Base-by-base conservation (phyloP, 2,329 filamentous ascomycete genomes). In the Aspergillus quadricinctus region DNA sequence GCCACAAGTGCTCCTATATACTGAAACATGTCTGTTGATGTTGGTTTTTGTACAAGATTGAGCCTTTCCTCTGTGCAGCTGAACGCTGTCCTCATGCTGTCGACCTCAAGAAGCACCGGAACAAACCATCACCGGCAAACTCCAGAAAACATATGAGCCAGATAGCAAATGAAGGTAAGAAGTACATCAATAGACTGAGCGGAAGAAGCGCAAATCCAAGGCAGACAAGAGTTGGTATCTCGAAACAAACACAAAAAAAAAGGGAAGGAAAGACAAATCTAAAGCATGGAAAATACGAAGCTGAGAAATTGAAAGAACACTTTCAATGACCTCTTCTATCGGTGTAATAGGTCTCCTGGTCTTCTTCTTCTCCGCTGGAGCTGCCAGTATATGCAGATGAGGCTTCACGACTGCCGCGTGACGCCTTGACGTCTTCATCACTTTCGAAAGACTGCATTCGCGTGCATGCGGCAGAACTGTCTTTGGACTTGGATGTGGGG, bases 341-440 rank as follows among this genome's bases (percentile, higher is more conserved):
- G 49, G 68, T 59, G 55, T 64, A 71, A 52, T 70, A 70, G 10
- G 60, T 48, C n/a, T 63, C 66, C 1, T 51, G 52, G 23, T 71
- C 69, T 23, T 71, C 69, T 4, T 67, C 70, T 25, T 72, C 70
- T 58, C 69, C 71, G 54, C 68, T 71, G 8, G 67, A 71, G 11
- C 60, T 62, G 19, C 63, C 65, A 7, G 68, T 71, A 41, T 70
- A 72, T 48, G 64, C 59, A 7, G 68, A 71, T 1, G 66, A 60
- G 2, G 69, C 67, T 45, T 70, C 68, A 49, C 64, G 69, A 46
- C 66, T 69, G 5, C 55, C 55, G 11, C 67, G 63, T 3, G 61
- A 64, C 25, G 52, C 49, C 48, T 68, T 66, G 19, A 46, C 6
- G 19, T 65, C 66, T 29, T 72, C 68, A 28, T 66, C 64, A 5